Percentiles rank a stretch among this genome's conserved stretches.
phyloP scores from a whole-genome alignment of 371 early-diverging fungal species.

The Mortierella sp. region DNA sequence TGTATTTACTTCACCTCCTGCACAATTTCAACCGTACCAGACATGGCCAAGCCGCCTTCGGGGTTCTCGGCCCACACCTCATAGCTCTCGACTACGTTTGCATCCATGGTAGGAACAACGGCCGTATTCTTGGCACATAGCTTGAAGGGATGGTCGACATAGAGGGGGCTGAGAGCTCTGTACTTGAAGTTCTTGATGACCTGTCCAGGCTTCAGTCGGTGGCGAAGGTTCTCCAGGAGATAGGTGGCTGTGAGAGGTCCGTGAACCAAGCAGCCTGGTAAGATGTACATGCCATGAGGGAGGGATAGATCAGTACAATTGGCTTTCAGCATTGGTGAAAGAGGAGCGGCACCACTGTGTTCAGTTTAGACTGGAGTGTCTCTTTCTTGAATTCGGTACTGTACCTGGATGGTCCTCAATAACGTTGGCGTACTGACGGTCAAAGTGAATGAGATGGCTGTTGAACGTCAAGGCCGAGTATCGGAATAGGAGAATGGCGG shows the following conservation, averaged over 20 bases:
- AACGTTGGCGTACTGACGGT: slow-evolving; percentile 72
- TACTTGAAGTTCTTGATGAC: slow-evolving; percentile 69
- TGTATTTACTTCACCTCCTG: slow-evolving; percentile 6
- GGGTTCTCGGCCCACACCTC: slow-evolving; percentile 80
- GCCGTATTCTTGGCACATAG: slow-evolving; percentile 58
- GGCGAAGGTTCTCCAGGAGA: slow-evolving; percentile 67
- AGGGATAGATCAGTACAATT: neutral
- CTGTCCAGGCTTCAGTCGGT: slow-evolving; percentile 47
- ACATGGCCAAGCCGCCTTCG: slow-evolving; percentile 76
- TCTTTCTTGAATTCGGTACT: neutral
- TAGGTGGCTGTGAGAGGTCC: slow-evolving; percentile 85
- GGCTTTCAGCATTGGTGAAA: neutral
- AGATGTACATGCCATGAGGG: neutral
- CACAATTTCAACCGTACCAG: slow-evolving; percentile 64
- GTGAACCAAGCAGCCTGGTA: slow-evolving; percentile 77
- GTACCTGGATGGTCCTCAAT: slow-evolving; percentile 79
- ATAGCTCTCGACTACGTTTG: slow-evolving; percentile 53
- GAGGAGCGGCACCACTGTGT: neutral
- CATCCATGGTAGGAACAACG: slow-evolving; percentile 36
- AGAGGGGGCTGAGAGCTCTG: slow-evolving; percentile 75
- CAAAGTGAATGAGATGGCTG: slow-evolving; percentile 87
- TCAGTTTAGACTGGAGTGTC: slow-evolving; percentile 15
- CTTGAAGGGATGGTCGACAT: slow-evolving; percentile 64
- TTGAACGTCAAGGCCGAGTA: slow-evolving; percentile 91
- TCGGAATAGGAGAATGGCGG: slow-evolving; percentile 79